Conservation (phyloP, 805 yeast genomes). For the Zygotorulaspora chibaensis region DNA sequence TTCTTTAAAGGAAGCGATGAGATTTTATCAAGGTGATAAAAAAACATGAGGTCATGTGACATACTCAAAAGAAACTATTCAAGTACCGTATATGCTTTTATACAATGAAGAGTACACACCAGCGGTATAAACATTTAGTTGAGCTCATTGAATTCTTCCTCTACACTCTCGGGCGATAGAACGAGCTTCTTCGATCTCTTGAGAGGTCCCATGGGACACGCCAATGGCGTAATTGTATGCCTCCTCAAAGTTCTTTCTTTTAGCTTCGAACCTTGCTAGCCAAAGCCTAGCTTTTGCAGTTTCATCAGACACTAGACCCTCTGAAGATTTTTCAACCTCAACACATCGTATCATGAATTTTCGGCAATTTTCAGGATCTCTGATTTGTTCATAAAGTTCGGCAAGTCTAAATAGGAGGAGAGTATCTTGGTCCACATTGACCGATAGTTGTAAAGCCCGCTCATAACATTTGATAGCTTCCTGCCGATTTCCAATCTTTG, state of each 20-base stretch:
- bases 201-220: conserved; percentile 68
- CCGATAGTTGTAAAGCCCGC: conserved; percentile 58
- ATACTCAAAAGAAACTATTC: neutral
- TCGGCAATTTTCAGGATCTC: conserved; percentile 51
- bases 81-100: too few relatives aligned
- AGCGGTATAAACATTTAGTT: too few relatives aligned
- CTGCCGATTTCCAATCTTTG: conserved; percentile 60
- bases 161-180: conserved; percentile 76
- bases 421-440: conserved; percentile 52
- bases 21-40: neutral
- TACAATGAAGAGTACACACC: neutral
- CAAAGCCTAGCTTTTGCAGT: conserved; percentile 78
- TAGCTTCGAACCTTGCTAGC: conserved; percentile 70
- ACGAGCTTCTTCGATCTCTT: conserved; percentile 85
- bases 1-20: neutral
- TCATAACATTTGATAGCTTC: conserved; percentile 81
- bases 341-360: conserved; percentile 59
- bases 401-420: conserved; percentile 61
- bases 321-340: conserved; percentile 52
- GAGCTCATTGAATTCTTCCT: conserved; percentile 31
- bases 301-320: conserved; percentile 61
- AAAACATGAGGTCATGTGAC: neutral
- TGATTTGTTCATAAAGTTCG: conserved; percentile 52
- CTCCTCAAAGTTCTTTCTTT: conserved; percentile 51
- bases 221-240: conserved; percentile 74